phyloP scores from a whole-genome alignment of 352 stramenopile genomes.

The Globisporangium solare region DNA sequence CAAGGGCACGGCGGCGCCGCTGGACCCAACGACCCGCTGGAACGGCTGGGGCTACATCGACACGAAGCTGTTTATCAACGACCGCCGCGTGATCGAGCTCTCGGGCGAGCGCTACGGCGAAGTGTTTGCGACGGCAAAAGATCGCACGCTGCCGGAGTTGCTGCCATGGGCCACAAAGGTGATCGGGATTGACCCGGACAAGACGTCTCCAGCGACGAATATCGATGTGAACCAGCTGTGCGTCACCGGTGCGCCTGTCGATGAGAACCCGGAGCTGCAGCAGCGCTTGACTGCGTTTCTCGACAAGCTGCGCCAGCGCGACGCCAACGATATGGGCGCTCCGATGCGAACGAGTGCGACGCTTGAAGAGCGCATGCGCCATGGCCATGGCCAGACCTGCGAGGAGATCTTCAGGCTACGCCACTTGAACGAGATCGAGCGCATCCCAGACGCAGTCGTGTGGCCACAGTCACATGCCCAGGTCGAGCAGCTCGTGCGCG shows the following conservation, averaged over 20 bases:
- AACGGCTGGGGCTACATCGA: constrained; percentile 73
- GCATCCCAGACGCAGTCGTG: constrained; percentile 90
- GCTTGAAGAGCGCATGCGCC: constrained; percentile 55
- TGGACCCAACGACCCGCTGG: constrained; percentile 46
- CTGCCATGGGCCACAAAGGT: constrained; percentile 53
- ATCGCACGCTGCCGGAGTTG: constrained; percentile 47
- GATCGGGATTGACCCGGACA: constrained; percentile 44
- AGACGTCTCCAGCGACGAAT: constrained; percentile 30
- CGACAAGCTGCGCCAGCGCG: constrained; percentile 11
- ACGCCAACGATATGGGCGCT: constrained; percentile 6
- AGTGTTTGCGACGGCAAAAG: constrained; percentile 38
- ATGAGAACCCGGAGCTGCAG: constrained; percentile 10
- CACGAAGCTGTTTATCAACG: constrained; percentile 67
- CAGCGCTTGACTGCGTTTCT: constrained; percentile 34
- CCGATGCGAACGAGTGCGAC: constrained; percentile 28
- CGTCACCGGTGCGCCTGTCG: constrained; percentile 12
- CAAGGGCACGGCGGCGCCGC: constrained; percentile 1
- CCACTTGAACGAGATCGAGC: constrained; percentile 32
- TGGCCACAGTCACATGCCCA: constrained; percentile 83
- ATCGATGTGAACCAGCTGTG: constrained; percentile 25
- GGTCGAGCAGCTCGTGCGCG: constrained; percentile 75
- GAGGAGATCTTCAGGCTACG: constrained; percentile 64
- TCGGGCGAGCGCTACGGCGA: constrained; percentile 50
- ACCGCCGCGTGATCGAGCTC: constrained; percentile 50
- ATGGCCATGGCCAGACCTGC: constrained; percentile 69